Evolutionary conservation across 1,284 basidiomycete genomes (phyloP), one percentile per base, ranked within the genome.

Genomic region (Sporisorium iseilematis-ciliati): DNA sequence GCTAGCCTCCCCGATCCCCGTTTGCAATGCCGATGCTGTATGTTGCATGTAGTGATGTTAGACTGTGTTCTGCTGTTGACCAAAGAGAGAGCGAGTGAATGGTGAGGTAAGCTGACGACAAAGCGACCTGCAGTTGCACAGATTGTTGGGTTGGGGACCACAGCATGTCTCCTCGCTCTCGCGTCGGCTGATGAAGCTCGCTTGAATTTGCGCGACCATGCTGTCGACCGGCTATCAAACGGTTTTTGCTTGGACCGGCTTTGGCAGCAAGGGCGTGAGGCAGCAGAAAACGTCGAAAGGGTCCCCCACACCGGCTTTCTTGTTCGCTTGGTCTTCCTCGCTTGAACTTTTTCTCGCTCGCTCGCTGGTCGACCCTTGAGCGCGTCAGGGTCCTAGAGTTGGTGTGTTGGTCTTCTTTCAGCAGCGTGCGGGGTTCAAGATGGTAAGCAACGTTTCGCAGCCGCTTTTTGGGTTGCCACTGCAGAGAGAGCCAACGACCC

Each of bases 321-420:
- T 14, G 5, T 23, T 50, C 65, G 66, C 31, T 64, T 69, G 51
- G n/a, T 58, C 41, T 64, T 63, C 46, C 61, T 69, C 66, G 65
- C 65, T 64, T 63, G 40, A n/a, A 35, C 29, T 14, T 33, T 20
- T 43, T 1, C 12, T 38, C 26, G 26, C 29, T 45, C 35, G 31
- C 8, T 23, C 31, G 23, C 42, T 31, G 23, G 0, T 33, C n/a
- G 35, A 29, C 6, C 20, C 40, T 31, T 33, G 25, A 31, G 38
- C 26, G 14, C n/a, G 52, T 23, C 21, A 51, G 46, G 46, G 57
- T 50, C 42, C 42, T 56, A 7, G 14, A 6, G 11, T 43, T 26
- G 42, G 42, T 54, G 16, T 54, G 29, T 18, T 18, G n/a, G 4
- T 49, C 26, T 31, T 49, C 26, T 42, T 54, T 54, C 52, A 51